Evolutionary conservation across 2,329 filamentous ascomycete genomes (phyloP).

Genomic region (Metarhizium album): DNA sequence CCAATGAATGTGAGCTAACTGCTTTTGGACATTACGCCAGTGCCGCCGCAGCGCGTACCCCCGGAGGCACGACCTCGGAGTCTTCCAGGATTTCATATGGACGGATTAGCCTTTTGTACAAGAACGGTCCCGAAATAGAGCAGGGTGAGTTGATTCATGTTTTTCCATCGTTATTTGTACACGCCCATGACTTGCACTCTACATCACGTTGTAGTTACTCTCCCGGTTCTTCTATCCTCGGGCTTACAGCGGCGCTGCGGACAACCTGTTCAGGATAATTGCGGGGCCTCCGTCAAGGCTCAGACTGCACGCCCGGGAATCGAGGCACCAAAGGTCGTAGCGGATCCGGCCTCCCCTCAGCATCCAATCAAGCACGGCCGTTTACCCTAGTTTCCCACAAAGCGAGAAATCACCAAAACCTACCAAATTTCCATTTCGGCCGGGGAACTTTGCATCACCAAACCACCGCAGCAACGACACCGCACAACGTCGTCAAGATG

Average conservation of each 20-base stretch:
- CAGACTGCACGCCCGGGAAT: slow-evolving; percentile 2
- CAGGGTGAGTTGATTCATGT: no score
- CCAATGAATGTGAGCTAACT: not conserved
- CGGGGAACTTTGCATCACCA: slow-evolving; percentile 31
- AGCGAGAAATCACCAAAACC: slow-evolving; percentile 33
- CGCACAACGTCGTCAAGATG: slow-evolving; percentile 39
- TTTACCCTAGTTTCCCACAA: slow-evolving; percentile 33
- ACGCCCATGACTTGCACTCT: not conserved
- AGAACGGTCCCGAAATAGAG: not conserved
- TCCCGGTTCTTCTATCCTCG: not conserved
- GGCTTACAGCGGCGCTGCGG: not conserved
- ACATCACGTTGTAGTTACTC: not conserved
- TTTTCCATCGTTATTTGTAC: not conserved
- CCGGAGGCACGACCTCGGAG: not conserved
- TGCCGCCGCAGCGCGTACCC: not conserved
- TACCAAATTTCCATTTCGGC: slow-evolving; percentile 26
- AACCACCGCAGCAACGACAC: slow-evolving; percentile 31
- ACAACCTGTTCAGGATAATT: not conserved
- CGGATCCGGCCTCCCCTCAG: slow-evolving; percentile 14
- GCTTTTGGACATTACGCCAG: not conserved
- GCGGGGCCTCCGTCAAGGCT: not conserved
- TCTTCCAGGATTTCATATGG: not conserved
- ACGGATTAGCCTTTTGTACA: no score
- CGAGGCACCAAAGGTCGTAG: slow-evolving; percentile 1
- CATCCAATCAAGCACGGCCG: slow-evolving; percentile 21